A percentile compares a stretch with the other conserved stretches of the same genome.
These are phyloP conservation scores for Podospora bellae-mahoneyi DNA, from an alignment of 495 filamentous ascomycete genomes.

Conservation along the genomic window DNA sequence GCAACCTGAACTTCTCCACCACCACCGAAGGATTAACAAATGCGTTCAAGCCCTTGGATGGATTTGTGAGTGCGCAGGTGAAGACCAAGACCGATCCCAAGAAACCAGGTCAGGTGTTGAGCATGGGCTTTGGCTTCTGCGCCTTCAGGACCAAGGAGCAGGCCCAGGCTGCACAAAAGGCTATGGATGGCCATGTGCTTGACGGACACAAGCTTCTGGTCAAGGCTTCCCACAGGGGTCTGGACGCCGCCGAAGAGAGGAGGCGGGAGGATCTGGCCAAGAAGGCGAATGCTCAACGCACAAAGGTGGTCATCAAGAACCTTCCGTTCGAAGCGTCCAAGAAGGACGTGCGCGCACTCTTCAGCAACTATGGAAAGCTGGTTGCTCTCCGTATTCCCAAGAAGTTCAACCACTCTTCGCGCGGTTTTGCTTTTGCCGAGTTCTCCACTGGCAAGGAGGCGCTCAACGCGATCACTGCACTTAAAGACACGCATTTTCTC, in stretches of 20 bases:
- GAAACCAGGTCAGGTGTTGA: constrained; percentile 74
- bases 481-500: constrained; percentile 90
- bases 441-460: constrained; percentile 91
- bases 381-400: constrained; percentile 90
- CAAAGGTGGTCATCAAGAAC: constrained; percentile 98
- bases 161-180: constrained; percentile 70
- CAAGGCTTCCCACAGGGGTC: constrained; percentile 76
- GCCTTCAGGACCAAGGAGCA: constrained; percentile 77
- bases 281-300: constrained; percentile 66
- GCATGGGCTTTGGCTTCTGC: constrained; percentile 95
- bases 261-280: constrained; percentile 76
- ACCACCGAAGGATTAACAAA: constrained; percentile 68
- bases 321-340: constrained; percentile 92
- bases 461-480: constrained; percentile 83
- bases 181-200: constrained; percentile 83
- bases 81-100: constrained; percentile 88
- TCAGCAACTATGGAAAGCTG: constrained; percentile 86
- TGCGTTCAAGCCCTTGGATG: constrained; percentile 73
- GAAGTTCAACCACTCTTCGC: constrained; percentile 81
- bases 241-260: constrained; percentile 81
- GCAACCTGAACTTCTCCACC: constrained; percentile 91
- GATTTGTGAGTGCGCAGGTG: constrained; percentile 77
- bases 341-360: constrained; percentile 81
- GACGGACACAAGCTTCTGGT: constrained; percentile 82
- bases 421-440: constrained; percentile 96